Percentiles rank a stretch among this genome's conserved stretches.
These are phyloP conservation scores for Pichia phayaonensis DNA, from an alignment of 805 yeast species.

Conservation along the genomic window DNA sequence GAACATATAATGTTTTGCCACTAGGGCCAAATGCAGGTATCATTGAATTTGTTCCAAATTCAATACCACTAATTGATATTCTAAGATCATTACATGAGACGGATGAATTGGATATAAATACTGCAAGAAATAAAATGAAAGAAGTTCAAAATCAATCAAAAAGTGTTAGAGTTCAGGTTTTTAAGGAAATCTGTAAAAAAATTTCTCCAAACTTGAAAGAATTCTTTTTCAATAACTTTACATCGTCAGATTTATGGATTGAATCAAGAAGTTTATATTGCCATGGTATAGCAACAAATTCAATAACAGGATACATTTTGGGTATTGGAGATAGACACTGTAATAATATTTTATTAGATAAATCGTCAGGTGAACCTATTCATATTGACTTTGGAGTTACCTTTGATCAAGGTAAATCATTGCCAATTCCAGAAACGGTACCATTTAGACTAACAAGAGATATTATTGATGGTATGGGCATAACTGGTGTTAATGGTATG, in stretches of 20 bases:
- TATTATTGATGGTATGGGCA: slow-evolving; percentile 87
- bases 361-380: slow-evolving; percentile 79
- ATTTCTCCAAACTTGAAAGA: slow-evolving; percentile 61
- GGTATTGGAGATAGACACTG: slow-evolving; percentile 96
- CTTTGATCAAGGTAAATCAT: slow-evolving; percentile 82
- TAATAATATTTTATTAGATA: slow-evolving; percentile 80
- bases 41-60: slow-evolving; percentile 80
- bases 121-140: slow-evolving; percentile 62
- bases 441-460: slow-evolving; percentile 91
- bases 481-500: slow-evolving; percentile 73
- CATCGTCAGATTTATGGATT: slow-evolving; percentile 70
- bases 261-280: slow-evolving; percentile 54
- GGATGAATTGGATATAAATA: slow-evolving; percentile 41
- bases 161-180: slow-evolving; percentile 38
- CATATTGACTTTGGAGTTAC: slow-evolving; percentile 97
- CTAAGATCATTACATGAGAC: slow-evolving; percentile 55
- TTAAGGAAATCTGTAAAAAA: slow-evolving; percentile 37
- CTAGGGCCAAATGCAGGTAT: slow-evolving; percentile 82
- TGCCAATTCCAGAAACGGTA: slow-evolving; percentile 86
- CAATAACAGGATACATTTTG: slow-evolving; percentile 79
- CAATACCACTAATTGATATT: slow-evolving; percentile 63
- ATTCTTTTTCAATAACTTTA: slow-evolving; percentile 63
- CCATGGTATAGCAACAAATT: slow-evolving; percentile 73
- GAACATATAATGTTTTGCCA: slow-evolving; percentile 88
- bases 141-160: slow-evolving; percentile 40